Evolutionary conservation across 78 protist genomes (phyloP).

Genomic region (Dictyostelium discoideum): dicty_2.7 NC_007090.3:2874001-2874500

Average conservation of each 20-base stretch:
- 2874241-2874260: neutral
- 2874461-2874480: slow-evolving; percentile 70
- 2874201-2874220: neutral
- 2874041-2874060: slow-evolving; percentile 87
- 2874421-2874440: neutral
- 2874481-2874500: slow-evolving; percentile 74
- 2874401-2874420: neutral
- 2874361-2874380: slow-evolving; percentile 56
- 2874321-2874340: slow-evolving; percentile 45
- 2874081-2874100: neutral
- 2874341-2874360: slow-evolving; percentile 82
- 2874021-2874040: slow-evolving; percentile 67
- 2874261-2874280: neutral
- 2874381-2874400: neutral
- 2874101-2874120: slow-evolving; percentile 88
- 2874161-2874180: neutral
- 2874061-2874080: slow-evolving; percentile 1
- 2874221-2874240: neutral
- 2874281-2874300: neutral
- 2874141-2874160: neutral
- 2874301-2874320: neutral
- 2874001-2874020: slow-evolving; percentile 87
- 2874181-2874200: slow-evolving; percentile 47
- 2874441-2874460: slow-evolving; percentile 31
- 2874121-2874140: slow-evolving; percentile 95